Conservation (phyloP, 2,329 filamentous ascomycete species). For the Nemania sp. region DNA sequence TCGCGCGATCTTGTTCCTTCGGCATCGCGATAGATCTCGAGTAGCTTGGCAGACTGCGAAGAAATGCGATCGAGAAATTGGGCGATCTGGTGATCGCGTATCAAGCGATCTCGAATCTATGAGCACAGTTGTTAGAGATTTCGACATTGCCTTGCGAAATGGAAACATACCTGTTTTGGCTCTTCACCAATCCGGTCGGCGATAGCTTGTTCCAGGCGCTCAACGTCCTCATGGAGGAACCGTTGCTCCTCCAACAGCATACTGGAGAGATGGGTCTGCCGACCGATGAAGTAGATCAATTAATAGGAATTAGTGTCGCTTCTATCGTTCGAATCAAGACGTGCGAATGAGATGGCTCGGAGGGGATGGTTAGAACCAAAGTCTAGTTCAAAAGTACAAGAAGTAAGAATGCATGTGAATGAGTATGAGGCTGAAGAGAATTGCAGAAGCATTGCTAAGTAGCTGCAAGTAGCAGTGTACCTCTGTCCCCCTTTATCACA, state of each 20-base stretch:
- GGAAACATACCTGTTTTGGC: slow-evolving; percentile 74
- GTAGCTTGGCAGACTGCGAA: slow-evolving; percentile 77
- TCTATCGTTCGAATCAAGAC: no score
- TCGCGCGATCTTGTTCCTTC: slow-evolving; percentile 75
- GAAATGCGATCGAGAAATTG: slow-evolving; percentile 88
- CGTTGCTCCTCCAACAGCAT: slow-evolving; percentile 94
- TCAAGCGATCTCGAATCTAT: slow-evolving; percentile 84
- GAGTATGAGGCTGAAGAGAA: slow-evolving; percentile 33
- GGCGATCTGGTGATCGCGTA: slow-evolving; percentile 88
- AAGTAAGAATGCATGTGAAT: not conserved
- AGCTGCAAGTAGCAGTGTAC: not conserved
- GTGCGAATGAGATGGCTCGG: no score
- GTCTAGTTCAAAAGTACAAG: not conserved
- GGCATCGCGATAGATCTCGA: slow-evolving; percentile 83
- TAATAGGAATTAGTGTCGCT: no score
- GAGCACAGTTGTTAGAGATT: slow-evolving; percentile 33
- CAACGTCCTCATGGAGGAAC: slow-evolving; percentile 92
- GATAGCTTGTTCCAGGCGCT: slow-evolving; percentile 92
- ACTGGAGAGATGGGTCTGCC: slow-evolving; percentile 21
- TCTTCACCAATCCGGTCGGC: slow-evolving; percentile 88
- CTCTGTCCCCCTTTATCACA: no score
- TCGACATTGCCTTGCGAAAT: not conserved
- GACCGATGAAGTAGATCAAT: no score
- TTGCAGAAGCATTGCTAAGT: not conserved
- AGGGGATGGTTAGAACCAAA: no score